Evolutionary conservation across 2,329 filamentous ascomycete species (phyloP).

Genomic region (Neoscytalidium dimidiatum): DNA sequence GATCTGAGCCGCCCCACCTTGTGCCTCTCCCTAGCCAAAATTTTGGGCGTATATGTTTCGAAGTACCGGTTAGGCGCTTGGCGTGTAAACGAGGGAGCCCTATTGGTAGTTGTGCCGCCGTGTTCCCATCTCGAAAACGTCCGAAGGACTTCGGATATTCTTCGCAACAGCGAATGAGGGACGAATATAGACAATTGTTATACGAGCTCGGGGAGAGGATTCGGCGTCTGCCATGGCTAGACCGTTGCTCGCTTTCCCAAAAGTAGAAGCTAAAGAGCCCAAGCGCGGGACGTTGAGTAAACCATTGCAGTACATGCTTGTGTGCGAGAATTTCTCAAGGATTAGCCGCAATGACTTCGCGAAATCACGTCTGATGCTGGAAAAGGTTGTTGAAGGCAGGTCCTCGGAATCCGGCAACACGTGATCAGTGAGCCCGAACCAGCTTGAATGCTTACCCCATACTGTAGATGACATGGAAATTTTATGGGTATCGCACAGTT

Average conservation of each 20-base stretch:
- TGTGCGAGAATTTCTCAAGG: too few relatives aligned
- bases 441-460: background rate
- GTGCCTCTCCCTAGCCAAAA: background rate
- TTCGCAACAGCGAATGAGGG: background rate
- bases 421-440: background rate
- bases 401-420: background rate
- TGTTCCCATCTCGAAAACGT: background rate
- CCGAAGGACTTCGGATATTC: background rate
- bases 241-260: background rate
- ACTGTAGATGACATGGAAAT: background rate
- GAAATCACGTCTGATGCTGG: too few relatives aligned
- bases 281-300: background rate
- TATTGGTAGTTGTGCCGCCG: background rate
- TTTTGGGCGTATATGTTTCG: background rate
- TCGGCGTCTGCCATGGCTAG: too few relatives aligned
- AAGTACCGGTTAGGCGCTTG: background rate
- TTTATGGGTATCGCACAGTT: background rate
- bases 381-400: too few relatives aligned
- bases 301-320: background rate
- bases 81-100: background rate
- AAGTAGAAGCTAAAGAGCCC: background rate
- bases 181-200: background rate
- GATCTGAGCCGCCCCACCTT: background rate
- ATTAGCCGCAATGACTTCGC: too few relatives aligned
- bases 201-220: background rate